Evolutionary conservation across 495 filamentous ascomycete genomes (phyloP), one percentile per base, ranked within the genome.

Genomic region (Thermochaetoides thermophila): DNA sequence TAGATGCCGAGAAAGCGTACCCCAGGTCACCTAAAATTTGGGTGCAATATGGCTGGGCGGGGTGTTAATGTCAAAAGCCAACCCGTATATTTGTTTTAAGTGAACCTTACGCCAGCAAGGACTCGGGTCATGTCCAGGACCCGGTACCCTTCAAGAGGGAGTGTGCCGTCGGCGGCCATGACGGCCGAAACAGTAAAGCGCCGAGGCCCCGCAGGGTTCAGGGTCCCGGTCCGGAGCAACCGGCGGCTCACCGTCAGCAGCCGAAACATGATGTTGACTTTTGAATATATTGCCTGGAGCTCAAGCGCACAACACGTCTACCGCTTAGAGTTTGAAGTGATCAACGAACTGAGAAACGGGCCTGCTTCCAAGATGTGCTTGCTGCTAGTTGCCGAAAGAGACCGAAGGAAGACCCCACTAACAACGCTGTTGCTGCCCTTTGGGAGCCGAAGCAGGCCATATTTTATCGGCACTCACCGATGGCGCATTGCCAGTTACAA

Each of bases 111-210:
- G 25, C 89, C 89, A 30, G 89, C 89, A 31, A 97, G 66, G 10
- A 97, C 91, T 62, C 89, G 70, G 0, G 89, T 95, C 84, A 97
- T 86, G 53, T 97, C 89, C 21, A 97, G 64, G 10, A 97, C 84
- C 21, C 80, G 71, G 43, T 89, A 77, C 6, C 89, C 89, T 15
- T 79, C 70, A 43, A 95, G 63, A 11, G 89, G 86, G 2, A 67
- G 56, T 17, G 59, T 45, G 5, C 43, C 41, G 27, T 39, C 38
- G 10, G 43, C 42, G 7, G 46, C 20, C 22, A 26, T 17, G 8
- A 27, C 22, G 12, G 37, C 31, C 30, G 43, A 29, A 14, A 29
- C 37, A 27, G 37, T 32, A 31, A 47, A 44, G 11, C 23, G 29
- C 24, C 39, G 36, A 4, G 12, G 28, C 10, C 28, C 10, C n/a